A percentile compares a stretch with the other conserved stretches of the same genome.
phyloP scores from a whole-genome alignment of 2,329 filamentous ascomycete genomes.

The Penicillium sp. region DNA sequence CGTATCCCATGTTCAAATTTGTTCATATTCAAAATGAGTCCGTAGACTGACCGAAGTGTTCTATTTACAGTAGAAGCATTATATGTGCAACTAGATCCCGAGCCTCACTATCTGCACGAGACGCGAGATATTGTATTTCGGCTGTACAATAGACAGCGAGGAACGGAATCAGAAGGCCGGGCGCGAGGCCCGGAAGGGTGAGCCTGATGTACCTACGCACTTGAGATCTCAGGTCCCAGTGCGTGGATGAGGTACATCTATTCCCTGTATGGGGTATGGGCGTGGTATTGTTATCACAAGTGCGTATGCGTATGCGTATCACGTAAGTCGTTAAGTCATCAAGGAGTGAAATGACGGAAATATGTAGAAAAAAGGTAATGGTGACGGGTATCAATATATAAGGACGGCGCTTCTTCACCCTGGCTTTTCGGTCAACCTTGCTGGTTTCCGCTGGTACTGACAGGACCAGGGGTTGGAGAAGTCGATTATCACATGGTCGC shows the following conservation, averaged over 20 bases:
- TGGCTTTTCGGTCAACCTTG: conserved; percentile 13
- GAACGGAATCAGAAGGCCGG: conserved; percentile 7
- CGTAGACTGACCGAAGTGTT: neutral
- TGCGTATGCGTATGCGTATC: conserved; percentile 19
- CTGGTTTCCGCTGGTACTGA: conserved; percentile 14
- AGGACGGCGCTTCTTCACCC: conserved; percentile 12
- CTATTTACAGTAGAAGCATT: conserved; percentile 9
- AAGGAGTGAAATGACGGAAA: conserved; percentile 4
- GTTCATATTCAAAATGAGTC: neutral
- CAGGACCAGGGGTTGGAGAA: conserved; percentile 26
- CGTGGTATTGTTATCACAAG: conserved; percentile 16
- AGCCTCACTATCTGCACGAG: neutral
- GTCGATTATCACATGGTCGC: conserved; percentile 26
- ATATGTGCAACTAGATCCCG: neutral
- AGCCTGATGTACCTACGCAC: neutral
- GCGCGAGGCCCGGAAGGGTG: neutral
- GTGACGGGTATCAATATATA: neutral
- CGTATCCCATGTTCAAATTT: neutral
- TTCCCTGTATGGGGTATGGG: neutral
- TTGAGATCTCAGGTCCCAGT: neutral
- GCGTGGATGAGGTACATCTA: neutral
- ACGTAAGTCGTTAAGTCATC: conserved; percentile 25
- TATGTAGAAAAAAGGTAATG: neutral
- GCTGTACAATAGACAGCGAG: neutral
- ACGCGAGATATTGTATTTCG: neutral